Conservation (phyloP, 768 basidiomycete species). For the Kwoniella sp. region DNA sequence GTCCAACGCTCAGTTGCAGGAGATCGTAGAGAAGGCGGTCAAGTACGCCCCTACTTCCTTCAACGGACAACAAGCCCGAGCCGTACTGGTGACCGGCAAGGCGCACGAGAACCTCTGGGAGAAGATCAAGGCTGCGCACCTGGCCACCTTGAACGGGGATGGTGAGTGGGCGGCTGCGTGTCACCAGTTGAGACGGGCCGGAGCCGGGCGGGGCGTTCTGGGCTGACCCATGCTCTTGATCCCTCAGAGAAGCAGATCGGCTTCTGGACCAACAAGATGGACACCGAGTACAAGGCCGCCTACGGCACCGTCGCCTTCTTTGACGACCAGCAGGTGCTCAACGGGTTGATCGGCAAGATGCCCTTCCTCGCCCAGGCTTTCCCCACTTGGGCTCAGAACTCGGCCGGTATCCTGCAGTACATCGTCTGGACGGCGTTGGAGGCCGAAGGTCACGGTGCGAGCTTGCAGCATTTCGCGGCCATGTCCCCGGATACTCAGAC, state of each 20-base stretch:
- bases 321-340: conserved; percentile 48
- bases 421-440: conserved; percentile 50
- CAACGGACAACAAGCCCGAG: conserved; percentile 51
- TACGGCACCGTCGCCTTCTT: conserved; percentile 52
- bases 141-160: conserved; percentile 11
- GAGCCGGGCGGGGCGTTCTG: too few relatives aligned
- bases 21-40: conserved; percentile 46
- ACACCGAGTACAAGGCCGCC: conserved; percentile 34
- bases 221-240: too few relatives aligned
- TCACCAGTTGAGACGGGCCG: too few relatives aligned
- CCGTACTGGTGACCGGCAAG: conserved; percentile 45
- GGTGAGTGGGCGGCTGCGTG: conserved; percentile 6
- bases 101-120: conserved; percentile 47
- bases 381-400: conserved; percentile 41
- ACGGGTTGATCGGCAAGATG: conserved; percentile 37
- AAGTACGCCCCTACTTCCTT: conserved; percentile 49
- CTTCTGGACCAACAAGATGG: conserved; percentile 29
- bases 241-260: conserved; percentile 12
- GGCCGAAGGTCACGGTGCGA: conserved; percentile 49
- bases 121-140: conserved; percentile 11
- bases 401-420: conserved; percentile 48
- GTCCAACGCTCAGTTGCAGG: conserved; percentile 41
- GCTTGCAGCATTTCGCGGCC: conserved; percentile 35
- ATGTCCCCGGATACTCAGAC: conserved; percentile 13
- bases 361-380: conserved; percentile 33